Evolutionary conservation across 2,329 filamentous ascomycete genomes (phyloP).

Genomic region (Neophaeococcomyces aloes): DNA sequence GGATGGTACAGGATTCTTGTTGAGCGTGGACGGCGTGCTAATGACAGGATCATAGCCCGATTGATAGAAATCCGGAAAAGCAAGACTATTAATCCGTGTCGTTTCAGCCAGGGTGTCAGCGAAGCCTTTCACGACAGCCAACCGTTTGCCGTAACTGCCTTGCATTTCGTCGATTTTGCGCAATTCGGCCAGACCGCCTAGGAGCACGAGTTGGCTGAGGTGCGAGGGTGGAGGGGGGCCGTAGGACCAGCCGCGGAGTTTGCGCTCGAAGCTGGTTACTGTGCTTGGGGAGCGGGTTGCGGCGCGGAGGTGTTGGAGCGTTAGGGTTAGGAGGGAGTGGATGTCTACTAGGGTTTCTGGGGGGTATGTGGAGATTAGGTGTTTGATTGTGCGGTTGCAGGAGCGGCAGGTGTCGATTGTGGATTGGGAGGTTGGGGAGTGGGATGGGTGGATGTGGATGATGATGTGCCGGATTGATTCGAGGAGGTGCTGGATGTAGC

Average conservation of each 20-base stretch:
- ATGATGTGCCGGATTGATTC: conserved; percentile 16
- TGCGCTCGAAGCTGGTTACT: conserved; percentile 15
- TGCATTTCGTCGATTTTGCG: conserved; percentile 16
- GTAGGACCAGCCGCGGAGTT: conserved; percentile 14
- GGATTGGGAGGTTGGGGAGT: not conserved
- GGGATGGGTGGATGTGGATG: conserved; percentile 12
- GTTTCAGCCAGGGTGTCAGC: conserved; percentile 10
- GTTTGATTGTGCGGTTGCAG: conserved; percentile 9
- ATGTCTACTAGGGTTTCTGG: conserved; percentile 12
- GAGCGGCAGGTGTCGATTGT: conserved; percentile 6
- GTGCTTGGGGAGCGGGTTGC: conserved; percentile 16
- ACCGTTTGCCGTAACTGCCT: conserved; percentile 15
- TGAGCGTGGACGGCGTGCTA: not conserved
- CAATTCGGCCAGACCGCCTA: conserved; percentile 16
- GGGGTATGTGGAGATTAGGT: conserved; percentile 13
- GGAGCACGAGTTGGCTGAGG: conserved; percentile 14
- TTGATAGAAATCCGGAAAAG: conserved; percentile 8
- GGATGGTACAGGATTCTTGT: too few relatives aligned
- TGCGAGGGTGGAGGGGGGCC: conserved; percentile 15
- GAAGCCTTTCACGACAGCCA: conserved; percentile 13
- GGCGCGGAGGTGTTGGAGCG: conserved; percentile 14
- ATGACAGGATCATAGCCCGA: conserved; percentile 3
- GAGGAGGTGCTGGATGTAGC: conserved; percentile 17
- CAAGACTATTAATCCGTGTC: conserved; percentile 2
- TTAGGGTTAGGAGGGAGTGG: conserved; percentile 17